Base-by-base conservation (phyloP, 345 rosid genomes). In the Salix koriyanagi region DNA sequence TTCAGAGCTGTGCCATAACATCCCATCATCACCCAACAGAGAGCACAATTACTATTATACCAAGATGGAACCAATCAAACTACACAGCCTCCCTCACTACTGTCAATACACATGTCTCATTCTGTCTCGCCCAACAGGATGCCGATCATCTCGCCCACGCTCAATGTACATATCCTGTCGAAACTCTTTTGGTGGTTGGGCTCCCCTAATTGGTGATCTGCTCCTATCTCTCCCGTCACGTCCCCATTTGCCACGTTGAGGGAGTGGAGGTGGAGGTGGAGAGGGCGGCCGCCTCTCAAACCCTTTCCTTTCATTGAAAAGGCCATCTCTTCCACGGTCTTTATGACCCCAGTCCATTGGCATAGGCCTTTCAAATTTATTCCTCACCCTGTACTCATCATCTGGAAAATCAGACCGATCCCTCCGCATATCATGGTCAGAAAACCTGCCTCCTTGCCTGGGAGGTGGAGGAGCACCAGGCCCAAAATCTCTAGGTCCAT, bases 151-250 rank as follows among this genome's bases (percentile, higher is more conserved):
- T 65, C 91, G 84, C 69, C 87, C 91, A 28, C 91, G 80, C 10
- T 86, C 92, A 79, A 89, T 42, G 74, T 83, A 85, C 77, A 85
- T 67, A 41, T 91, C 93, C 37, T 88, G 89, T 7, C 85, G 90
- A 71, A 84, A 84, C 65, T 87, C 90, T 74, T 85, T 90, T 2
- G 78, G 79, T 34, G 85, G 87, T 1, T 75, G 89, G 16, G 39
- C 83, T 10, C 84, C 90, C 76, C 94, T 88, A 50, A 86, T 9
- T 0, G 96, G 98, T 0, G 98, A 92, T 65, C 97, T 87, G 83
- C 94, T 92, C 84, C 97, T 90, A 79, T 91, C 96, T 80, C 97
- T 91, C 50, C 83, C 16, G 66, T 87, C 85, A 1, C 83, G 89
- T 26, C 82, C 85, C 98, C 98, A 90, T 50, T 92, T 83, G 60